Percentiles rank a stretch among this genome's conserved stretches.
Evolutionary conservation across 495 filamentous ascomycete species (phyloP).

Genomic region (Lasiosphaeris hirsuta): DNA sequence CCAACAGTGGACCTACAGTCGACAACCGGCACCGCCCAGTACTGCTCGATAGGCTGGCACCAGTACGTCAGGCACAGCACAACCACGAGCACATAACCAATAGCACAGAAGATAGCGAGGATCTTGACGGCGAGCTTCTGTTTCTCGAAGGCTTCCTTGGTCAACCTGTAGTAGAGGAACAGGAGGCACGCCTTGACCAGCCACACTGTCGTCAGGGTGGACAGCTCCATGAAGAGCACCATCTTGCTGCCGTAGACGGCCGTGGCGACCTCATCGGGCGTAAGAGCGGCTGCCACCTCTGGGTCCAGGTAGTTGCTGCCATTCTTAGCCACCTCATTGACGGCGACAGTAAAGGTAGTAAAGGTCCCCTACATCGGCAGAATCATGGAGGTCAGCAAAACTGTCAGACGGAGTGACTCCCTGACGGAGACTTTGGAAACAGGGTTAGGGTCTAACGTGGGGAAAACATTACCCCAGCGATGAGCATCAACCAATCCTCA

Average conservation of each 20-base stretch:
- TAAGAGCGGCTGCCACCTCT: slow-evolving; percentile 35
- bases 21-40: slow-evolving; percentile 9
- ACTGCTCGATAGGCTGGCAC: slow-evolving; percentile 31
- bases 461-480: neutral
- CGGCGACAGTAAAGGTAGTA: slow-evolving; percentile 33
- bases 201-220: slow-evolving; percentile 49
- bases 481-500: slow-evolving; percentile 6
- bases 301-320: slow-evolving; percentile 45
- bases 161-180: slow-evolving; percentile 47
- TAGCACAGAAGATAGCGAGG: slow-evolving; percentile 28
- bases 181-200: slow-evolving; percentile 52
- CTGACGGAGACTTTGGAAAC: too few species aligned
- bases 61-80: slow-evolving; percentile 40
- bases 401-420: too few species aligned
- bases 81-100: slow-evolving; percentile 40
- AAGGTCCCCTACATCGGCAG: slow-evolving; percentile 3
- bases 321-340: slow-evolving; percentile 42
- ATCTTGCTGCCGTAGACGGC: slow-evolving; percentile 46
- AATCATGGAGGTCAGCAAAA: too few species aligned
- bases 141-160: slow-evolving; percentile 26
- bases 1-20: neutral
- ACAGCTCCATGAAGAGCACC: slow-evolving; percentile 46
- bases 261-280: slow-evolving; percentile 34
- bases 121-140: slow-evolving; percentile 35
- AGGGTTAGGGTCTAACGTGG: neutral